phyloP scores from a whole-genome alignment of 2,329 filamentous ascomycete species.

The Penicillium vulpinum region DNA sequence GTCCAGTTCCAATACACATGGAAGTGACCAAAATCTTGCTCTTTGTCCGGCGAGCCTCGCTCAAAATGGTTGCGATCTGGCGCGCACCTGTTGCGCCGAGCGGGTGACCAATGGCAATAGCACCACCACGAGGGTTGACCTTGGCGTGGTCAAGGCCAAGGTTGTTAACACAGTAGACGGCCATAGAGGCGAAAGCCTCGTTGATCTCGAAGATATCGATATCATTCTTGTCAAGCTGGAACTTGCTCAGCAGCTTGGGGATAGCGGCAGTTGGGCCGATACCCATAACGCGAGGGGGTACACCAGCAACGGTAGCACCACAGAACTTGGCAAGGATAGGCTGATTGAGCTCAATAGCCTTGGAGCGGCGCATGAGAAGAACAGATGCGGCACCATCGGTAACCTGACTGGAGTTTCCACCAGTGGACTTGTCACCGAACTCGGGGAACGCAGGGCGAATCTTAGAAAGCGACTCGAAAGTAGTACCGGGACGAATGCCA shows the following conservation, averaged over 20 bases:
- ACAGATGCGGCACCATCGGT: constrained; percentile 91
- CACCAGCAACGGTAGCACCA: constrained; percentile 83
- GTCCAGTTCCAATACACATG: constrained; percentile 76
- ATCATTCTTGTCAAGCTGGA: constrained; percentile 75
- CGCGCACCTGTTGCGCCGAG: constrained; percentile 85
- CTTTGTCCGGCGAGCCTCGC: constrained; percentile 77
- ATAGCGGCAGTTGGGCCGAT: constrained; percentile 65
- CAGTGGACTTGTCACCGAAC: constrained; percentile 82
- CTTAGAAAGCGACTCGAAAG: constrained; percentile 76
- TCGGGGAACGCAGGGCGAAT: constrained; percentile 87
- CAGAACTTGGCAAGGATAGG: constrained; percentile 95
- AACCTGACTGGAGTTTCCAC: constrained; percentile 91
- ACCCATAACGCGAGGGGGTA: constrained; percentile 94
- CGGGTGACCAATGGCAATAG: constrained; percentile 89
- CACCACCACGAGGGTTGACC: constrained; percentile 92
- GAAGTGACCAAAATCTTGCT: constrained; percentile 90
- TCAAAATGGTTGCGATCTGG: constrained; percentile 88
- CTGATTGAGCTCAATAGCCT: constrained; percentile 80
- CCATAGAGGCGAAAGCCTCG: constrained; percentile 98
- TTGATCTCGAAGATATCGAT: constrained; percentile 92
- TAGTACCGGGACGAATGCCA: constrained; percentile 87
- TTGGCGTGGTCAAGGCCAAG: constrained; percentile 61
- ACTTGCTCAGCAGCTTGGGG: constrained; percentile 79
- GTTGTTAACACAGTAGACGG: constrained; percentile 84
- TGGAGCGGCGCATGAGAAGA: constrained; percentile 91